Conservation (phyloP, 1,139 yeast species). For the Scheffersomyces quercinus region DNA sequence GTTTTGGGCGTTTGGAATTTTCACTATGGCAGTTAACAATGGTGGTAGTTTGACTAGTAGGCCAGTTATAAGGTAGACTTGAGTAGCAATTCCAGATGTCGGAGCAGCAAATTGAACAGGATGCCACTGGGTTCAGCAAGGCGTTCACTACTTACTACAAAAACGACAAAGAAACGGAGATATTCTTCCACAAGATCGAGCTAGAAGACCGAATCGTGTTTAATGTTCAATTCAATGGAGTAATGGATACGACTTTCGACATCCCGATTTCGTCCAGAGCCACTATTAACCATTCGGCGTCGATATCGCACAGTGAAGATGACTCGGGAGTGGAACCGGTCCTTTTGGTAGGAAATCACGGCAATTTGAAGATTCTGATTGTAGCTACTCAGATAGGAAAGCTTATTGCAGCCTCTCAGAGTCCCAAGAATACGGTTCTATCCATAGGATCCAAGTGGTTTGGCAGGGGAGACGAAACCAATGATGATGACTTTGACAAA, state of each 20-base stretch:
- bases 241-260: conserved; percentile 44
- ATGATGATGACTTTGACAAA: conserved; percentile 40
- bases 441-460: conserved; percentile 48
- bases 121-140: conserved; percentile 22
- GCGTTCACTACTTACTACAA: conserved; percentile 16
- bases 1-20: not conserved
- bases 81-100: conserved; percentile 1
- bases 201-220: conserved; percentile 35
- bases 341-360: conserved; percentile 41
- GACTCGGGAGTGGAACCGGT: conserved; percentile 39
- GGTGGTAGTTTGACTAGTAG: not conserved
- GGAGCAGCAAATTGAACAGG: conserved; percentile 9
- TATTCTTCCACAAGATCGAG: conserved; percentile 39
- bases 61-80: not conserved
- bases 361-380: conserved; percentile 41
- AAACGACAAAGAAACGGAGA: conserved; percentile 17
- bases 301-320: conserved; percentile 9
- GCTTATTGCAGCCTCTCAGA: conserved; percentile 22
- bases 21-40: not conserved
- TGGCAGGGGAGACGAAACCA: conserved; percentile 37
- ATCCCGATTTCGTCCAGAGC: conserved; percentile 40
- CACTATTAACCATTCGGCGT: conserved; percentile 14
- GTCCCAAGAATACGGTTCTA: conserved; percentile 36
- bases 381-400: conserved; percentile 48
- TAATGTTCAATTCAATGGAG: conserved; percentile 39